Evolutionary conservation across 345 rosid genomes (phyloP).

Genomic region (Lagerstroemia speciosa): DNA sequence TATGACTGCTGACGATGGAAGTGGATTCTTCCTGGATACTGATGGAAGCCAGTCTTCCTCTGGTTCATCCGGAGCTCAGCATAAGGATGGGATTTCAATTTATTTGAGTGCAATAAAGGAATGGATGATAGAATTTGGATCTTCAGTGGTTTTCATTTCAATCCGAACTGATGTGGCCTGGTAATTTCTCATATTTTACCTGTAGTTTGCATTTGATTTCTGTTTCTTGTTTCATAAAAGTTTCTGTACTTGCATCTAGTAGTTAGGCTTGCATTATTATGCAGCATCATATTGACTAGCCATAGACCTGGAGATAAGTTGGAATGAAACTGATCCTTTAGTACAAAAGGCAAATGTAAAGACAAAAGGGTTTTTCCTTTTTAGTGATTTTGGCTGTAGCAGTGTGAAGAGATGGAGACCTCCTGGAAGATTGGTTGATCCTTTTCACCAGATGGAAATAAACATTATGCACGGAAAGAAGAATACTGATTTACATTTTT

Average conservation of each 20-base stretch:
- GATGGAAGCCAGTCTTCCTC: slow-evolving; percentile 36
- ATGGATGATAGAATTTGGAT: slow-evolving; percentile 81
- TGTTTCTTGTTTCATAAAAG: neutral
- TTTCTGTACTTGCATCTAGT: neutral
- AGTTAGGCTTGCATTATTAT: neutral
- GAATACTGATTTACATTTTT: neutral
- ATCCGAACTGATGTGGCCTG: slow-evolving; percentile 75
- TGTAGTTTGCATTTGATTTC: neutral
- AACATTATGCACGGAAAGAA: neutral
- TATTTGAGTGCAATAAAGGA: slow-evolving; percentile 68
- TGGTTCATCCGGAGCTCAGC: slow-evolving; percentile 22
- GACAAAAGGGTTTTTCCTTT: neutral
- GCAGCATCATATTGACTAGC: neutral
- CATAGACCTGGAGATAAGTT: neutral
- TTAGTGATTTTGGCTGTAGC: neutral
- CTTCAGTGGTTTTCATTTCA: slow-evolving; percentile 48
- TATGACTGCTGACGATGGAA: slow-evolving; percentile 60
- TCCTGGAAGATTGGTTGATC: neutral
- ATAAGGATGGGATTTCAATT: slow-evolving; percentile 37
- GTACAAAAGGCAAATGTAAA: neutral
- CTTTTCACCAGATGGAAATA: neutral
- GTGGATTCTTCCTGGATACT: slow-evolving; percentile 40
- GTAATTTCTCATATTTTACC: slow-evolving; percentile 25
- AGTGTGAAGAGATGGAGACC: neutral
- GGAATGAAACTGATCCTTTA: neutral